Evolutionary conservation across 2,329 filamentous ascomycete genomes (phyloP).

Genomic region (Fusarium staphyleae): DNA sequence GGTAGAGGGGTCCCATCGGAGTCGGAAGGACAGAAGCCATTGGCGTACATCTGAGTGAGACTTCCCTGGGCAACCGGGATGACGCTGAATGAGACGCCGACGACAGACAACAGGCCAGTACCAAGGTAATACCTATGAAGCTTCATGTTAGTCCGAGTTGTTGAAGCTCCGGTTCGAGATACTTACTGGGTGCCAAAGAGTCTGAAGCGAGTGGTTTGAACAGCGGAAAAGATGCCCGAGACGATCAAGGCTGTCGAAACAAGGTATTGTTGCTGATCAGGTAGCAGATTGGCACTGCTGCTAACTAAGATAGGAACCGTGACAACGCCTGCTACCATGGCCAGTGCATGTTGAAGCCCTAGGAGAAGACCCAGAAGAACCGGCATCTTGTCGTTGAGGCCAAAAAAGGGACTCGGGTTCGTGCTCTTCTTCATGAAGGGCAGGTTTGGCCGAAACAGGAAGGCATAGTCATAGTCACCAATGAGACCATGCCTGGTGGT

Average conservation of each 20-base stretch:
- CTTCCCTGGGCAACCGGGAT: conserved; percentile 64
- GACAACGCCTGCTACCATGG: conserved; percentile 79
- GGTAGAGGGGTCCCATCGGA: conserved; percentile 71
- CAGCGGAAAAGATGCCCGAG: conserved; percentile 73
- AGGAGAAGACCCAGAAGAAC: conserved; percentile 76
- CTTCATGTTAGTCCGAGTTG: neutral
- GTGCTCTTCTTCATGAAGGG: conserved; percentile 75
- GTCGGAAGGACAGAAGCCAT: conserved; percentile 69
- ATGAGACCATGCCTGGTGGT: conserved; percentile 75
- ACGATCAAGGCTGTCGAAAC: conserved; percentile 82
- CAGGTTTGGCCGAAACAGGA: conserved; percentile 81
- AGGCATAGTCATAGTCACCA: conserved; percentile 88
- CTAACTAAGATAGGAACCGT: conserved; percentile 78
- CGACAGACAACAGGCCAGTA: conserved; percentile 81
- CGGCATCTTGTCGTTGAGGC: conserved; percentile 80
- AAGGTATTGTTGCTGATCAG: conserved; percentile 73
- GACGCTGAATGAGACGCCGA: conserved; percentile 60
- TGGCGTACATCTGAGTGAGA: conserved; percentile 78
- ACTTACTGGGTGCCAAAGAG: conserved; percentile 68
- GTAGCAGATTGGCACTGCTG: conserved; percentile 68
- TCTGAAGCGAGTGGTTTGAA: conserved; percentile 81
- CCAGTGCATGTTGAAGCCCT: conserved; percentile 79
- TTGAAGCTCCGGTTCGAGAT: neutral
- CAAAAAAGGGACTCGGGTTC: conserved; percentile 75
- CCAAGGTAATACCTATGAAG: conserved; percentile 73